These are phyloP conservation scores for Stephanodiscus triporus DNA, from an alignment of 108 stramenopile species.

Conservation along the genomic window DNA sequence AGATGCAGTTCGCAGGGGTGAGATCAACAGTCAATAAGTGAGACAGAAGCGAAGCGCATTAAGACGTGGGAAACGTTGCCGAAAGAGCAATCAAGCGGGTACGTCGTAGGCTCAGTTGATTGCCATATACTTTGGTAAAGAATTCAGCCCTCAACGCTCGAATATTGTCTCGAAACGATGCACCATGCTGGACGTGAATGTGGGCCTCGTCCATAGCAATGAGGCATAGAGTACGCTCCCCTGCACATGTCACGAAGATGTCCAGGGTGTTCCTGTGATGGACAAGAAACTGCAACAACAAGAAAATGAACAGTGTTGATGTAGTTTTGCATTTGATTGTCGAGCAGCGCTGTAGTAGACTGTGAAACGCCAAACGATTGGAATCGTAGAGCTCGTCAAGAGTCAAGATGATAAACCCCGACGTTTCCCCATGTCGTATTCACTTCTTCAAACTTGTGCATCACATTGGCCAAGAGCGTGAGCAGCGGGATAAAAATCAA, in stretches of 20 bases:
- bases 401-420: background rate
- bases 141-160: background rate
- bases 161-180: background rate
- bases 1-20: too few species aligned
- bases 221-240: background rate
- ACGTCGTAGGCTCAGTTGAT: background rate
- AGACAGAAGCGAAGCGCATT: background rate
- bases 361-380: background rate
- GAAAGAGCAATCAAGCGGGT: background rate
- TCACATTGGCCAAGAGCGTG: too few species aligned
- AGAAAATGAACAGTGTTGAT: background rate
- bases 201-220: background rate
- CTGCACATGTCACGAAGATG: background rate
- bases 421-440: too few species aligned
- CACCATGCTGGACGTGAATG: background rate
- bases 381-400: background rate
- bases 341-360: background rate
- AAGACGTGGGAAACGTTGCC: background rate
- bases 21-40: background rate
- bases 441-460: too few species aligned
- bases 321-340: background rate
- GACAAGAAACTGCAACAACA: background rate
- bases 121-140: background rate
- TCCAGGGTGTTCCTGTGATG: background rate
- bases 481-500: too few species aligned